Conservation (phyloP, 2,329 filamentous ascomycete genomes). For the Phialemoniopsis sp. region DNA sequence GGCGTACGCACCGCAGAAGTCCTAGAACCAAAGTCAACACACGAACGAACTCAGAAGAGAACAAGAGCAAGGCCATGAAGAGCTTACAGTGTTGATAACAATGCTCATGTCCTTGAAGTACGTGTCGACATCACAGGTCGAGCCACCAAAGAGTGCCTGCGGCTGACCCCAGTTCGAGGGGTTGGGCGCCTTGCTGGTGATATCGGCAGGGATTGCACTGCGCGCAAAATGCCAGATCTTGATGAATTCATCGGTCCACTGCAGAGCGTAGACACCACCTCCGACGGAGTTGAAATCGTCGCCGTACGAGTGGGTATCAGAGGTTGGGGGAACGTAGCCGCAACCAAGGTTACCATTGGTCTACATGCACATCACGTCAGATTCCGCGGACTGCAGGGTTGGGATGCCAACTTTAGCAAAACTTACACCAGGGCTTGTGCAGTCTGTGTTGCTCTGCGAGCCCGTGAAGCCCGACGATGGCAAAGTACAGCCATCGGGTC, state of each 20-base stretch:
- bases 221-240: slow-evolving; percentile 41
- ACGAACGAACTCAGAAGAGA: not conserved
- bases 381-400: too few relatives aligned
- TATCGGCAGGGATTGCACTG: slow-evolving; percentile 32
- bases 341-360: too few relatives aligned
- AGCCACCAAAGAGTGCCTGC: slow-evolving; percentile 26
- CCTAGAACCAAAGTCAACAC: not conserved
- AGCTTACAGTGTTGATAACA: slow-evolving; percentile 19
- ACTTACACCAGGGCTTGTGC: slow-evolving; percentile 3
- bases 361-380: too few relatives aligned
- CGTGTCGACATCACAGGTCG: slow-evolving; percentile 47
- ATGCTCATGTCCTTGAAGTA: slow-evolving; percentile 54
- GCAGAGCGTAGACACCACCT: slow-evolving; percentile 35
- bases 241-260: slow-evolving; percentile 33
- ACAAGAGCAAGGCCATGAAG: too few relatives aligned
- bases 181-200: slow-evolving; percentile 30
- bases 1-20: slow-evolving; percentile 3
- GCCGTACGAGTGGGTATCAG: slow-evolving; percentile 26
- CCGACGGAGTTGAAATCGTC: slow-evolving; percentile 44
- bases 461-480: slow-evolving; percentile 17
- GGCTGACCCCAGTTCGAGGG: slow-evolving; percentile 35
- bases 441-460: not conserved
- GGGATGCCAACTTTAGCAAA: not conserved
- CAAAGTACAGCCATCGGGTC: slow-evolving; percentile 12
- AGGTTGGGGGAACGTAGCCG: too few relatives aligned